Evolutionary conservation across 2,329 filamentous ascomycete genomes (phyloP), one percentile per base, ranked within the genome.

Genomic region (Drechmeria coniospora): DNA sequence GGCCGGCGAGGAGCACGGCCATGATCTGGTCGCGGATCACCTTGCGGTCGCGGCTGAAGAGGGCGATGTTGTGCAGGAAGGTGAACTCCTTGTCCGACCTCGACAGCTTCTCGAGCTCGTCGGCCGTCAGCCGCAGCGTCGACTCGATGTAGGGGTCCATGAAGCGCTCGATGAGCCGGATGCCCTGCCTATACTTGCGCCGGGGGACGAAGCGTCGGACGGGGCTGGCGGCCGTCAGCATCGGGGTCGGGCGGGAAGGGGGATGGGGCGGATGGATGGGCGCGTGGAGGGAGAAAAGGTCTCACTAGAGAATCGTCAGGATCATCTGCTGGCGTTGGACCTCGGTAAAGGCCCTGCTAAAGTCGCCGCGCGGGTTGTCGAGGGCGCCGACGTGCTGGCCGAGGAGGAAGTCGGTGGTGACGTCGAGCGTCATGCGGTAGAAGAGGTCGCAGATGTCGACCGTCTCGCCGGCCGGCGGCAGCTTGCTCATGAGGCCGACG

Each of bases 11-110:
- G 3, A 94, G 66, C 5, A 93, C 68, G 21, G 78, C 76, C 15
- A 90, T 69, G 26, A 93, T 63, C 52, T 94, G 84, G 52, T 93
- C 84, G 18, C 83, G 80, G 11, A 94, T 66, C 3, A 84, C 68
- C 28, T 63, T 67, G 32, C 63, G 61, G 46, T 78, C 69, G 18
- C 79, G 72, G 0, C 84, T 93, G 56, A 82, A 84, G 18, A 66
- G 65, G 25, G 83, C 82, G 4, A 94, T 68, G 21, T 83, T 79
- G 52, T 93, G 79, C 13, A 93, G 66, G 56, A 94, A 93, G 1
- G 79, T 92, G 51, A 90, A 87, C 21, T 66, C 69, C 35, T 65
- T 57, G 46, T 82, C 79, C 7, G 70, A 70, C 46, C 80, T 84
- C 32, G 70, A 42, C 5, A 38, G 68, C 53, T 79, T 81, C 34